Evolutionary conservation across 129 eudicot species (phyloP).

Genomic region (Saposhnikovia divaricata): DNA sequence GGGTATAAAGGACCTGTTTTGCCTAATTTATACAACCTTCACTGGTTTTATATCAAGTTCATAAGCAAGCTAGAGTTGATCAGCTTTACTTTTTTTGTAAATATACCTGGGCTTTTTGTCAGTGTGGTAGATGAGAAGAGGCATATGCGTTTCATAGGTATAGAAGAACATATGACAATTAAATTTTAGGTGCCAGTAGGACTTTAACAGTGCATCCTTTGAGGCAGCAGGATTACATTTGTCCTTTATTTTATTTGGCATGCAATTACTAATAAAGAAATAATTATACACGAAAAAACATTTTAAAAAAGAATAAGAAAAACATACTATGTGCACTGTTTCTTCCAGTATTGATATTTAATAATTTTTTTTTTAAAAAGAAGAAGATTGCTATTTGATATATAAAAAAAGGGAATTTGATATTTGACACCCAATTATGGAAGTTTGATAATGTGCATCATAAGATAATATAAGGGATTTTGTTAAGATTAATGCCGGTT

Average conservation of each 20-base stretch:
- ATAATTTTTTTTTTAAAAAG: no score
- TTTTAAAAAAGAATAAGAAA: no score
- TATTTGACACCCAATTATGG: not conserved
- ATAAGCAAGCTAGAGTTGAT: not conserved
- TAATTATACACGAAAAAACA: not conserved
- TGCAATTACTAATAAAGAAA: not conserved
- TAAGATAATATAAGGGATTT: not conserved
- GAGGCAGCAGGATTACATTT: not conserved
- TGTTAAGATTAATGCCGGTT: not conserved
- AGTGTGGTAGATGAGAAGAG: not conserved
- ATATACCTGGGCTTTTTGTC: not conserved
- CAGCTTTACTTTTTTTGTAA: not conserved
- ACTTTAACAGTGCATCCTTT: not conserved
- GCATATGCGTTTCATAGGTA: not conserved
- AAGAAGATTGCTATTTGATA: no score
- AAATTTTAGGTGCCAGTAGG: not conserved
- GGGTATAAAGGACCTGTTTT: not conserved
- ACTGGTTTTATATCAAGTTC: not conserved
- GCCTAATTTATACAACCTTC: not conserved
- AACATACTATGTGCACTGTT: no score
- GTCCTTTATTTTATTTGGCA: not conserved
- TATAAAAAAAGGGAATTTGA: not conserved
- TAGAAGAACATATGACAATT: not conserved
- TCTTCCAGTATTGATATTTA: no score
- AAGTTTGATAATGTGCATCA: not conserved